Percentiles rank a stretch among this genome's conserved stretches.
Evolutionary conservation across 768 basidiomycete genomes (phyloP).

Genomic region (Porpolomopsis calyptriformis): DNA sequence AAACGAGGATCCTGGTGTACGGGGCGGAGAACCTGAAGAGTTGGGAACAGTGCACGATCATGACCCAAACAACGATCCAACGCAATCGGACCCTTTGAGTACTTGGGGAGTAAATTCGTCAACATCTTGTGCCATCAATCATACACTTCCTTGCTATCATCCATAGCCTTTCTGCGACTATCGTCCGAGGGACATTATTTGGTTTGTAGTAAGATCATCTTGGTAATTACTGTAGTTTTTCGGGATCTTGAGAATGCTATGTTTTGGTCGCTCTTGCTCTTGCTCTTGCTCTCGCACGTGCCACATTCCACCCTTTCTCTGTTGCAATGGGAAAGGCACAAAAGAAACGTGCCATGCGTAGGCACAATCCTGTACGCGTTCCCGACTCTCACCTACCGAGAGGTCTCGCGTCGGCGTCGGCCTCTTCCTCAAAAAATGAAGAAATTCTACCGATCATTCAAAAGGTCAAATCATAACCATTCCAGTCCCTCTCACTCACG

Average conservation of each 20-base stretch:
- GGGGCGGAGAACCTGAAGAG: neutral
- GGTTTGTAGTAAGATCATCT: neutral
- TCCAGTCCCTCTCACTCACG: neutral
- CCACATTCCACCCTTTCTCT: conserved; percentile 1
- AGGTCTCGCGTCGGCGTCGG: conserved; percentile 66
- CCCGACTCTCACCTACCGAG: conserved; percentile 85
- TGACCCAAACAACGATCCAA: neutral
- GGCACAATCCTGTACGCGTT: conserved; percentile 90
- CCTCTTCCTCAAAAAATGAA: conserved; percentile 64
- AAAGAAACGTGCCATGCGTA: conserved; percentile 72
- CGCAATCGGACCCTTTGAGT: neutral
- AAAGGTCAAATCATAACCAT: conserved; percentile 46
- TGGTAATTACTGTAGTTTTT: neutral
- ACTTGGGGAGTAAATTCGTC: neutral
- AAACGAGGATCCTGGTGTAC: neutral
- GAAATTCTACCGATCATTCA: conserved; percentile 81
- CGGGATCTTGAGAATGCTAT: neutral
- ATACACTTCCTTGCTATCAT: neutral
- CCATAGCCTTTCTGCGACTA: neutral
- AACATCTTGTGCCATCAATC: neutral
- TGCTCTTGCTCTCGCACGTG: no score
- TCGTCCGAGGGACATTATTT: neutral
- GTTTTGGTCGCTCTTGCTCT: no score
- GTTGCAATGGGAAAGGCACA: conserved; percentile 82
- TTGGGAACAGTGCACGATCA: neutral